These are phyloP conservation scores for Trichoderma cornu-damae DNA, from an alignment of 2,329 filamentous ascomycete genomes.

Conservation along the genomic window DNA sequence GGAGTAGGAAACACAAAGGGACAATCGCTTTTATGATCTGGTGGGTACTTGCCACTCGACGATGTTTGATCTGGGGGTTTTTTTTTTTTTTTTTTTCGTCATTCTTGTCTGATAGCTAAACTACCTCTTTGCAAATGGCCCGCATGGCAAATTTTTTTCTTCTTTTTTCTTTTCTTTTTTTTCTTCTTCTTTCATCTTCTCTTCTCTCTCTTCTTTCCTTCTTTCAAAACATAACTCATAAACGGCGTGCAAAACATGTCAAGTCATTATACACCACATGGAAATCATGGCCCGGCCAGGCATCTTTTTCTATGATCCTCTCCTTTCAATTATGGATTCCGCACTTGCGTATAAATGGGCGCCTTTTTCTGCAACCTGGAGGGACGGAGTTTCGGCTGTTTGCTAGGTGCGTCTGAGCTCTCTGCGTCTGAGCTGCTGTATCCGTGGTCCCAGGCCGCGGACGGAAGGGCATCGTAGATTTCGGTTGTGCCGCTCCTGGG, in stretches of 20 bases:
- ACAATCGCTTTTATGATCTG: neutral
- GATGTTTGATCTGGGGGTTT: neutral
- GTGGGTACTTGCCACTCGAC: too few relatives aligned
- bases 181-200: neutral
- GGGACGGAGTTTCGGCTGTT: neutral
- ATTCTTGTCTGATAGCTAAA: neutral
- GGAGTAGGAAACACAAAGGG: neutral
- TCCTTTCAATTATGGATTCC: neutral
- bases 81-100: neutral
- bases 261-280: slow-evolving; percentile 5
- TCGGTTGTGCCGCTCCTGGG: neutral
- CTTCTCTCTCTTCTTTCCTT: neutral
- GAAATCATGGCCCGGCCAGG: neutral
- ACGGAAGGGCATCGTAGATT: neutral
- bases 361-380: slow-evolving; percentile 16
- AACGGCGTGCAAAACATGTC: slow-evolving; percentile 16
- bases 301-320: neutral
- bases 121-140: slow-evolving; percentile 12
- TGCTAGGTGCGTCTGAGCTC: neutral
- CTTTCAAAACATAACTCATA: slow-evolving; percentile 12
- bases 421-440: slow-evolving; percentile 18
- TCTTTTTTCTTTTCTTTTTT: neutral
- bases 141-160: slow-evolving; percentile 4
- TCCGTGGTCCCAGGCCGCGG: slow-evolving; percentile 6
- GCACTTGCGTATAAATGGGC: neutral